phyloP scores from a whole-genome alignment of 371 early-diverging fungal genomes.

The Mortierella sp. region DNA sequence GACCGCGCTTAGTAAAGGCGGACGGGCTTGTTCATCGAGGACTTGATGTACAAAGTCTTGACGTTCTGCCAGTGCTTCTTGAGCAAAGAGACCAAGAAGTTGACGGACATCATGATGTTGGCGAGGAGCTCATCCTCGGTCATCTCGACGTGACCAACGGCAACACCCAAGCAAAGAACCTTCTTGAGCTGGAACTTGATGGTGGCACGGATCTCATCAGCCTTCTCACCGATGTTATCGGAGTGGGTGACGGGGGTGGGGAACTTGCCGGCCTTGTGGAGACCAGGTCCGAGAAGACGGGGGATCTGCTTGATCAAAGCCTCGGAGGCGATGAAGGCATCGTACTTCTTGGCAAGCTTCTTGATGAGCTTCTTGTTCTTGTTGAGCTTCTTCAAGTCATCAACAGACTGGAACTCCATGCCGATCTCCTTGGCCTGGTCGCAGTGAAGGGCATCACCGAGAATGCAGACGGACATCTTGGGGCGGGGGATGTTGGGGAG shows the following conservation, averaged over 20 bases:
- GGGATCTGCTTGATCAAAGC: slow-evolving; percentile 99
- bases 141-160: slow-evolving; percentile 98
- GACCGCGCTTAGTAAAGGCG: slow-evolving; percentile 75
- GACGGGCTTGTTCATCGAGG: slow-evolving; percentile 96
- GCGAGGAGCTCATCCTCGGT: slow-evolving; percentile 94
- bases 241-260: slow-evolving; percentile 96
- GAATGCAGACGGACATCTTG: slow-evolving; percentile 92
- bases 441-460: slow-evolving; percentile 97
- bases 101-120: slow-evolving; percentile 98
- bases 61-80: slow-evolving; percentile 99
- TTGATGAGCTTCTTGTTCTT: slow-evolving; percentile 99
- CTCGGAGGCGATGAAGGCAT: slow-evolving; percentile 98
- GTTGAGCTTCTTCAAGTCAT: slow-evolving; percentile 99
- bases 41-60: slow-evolving; percentile 98
- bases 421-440: slow-evolving; percentile 94
- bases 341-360: slow-evolving; percentile 95
- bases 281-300: slow-evolving; percentile 97
- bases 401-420: slow-evolving; percentile 95
- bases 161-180: slow-evolving; percentile 98
- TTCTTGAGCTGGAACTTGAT: slow-evolving; percentile 99
- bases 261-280: slow-evolving; percentile 97
- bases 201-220: slow-evolving; percentile 95
- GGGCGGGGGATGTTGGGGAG: slow-evolving; percentile 95
- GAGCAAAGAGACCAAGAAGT: slow-evolving; percentile 97
- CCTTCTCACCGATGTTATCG: slow-evolving; percentile 92